A percentile compares a stretch with the other conserved stretches of the same genome.
These are phyloP conservation scores for Fusarium sterilihyphosum DNA, from an alignment of 2,329 filamentous ascomycete species.

Conservation along the genomic window DNA sequence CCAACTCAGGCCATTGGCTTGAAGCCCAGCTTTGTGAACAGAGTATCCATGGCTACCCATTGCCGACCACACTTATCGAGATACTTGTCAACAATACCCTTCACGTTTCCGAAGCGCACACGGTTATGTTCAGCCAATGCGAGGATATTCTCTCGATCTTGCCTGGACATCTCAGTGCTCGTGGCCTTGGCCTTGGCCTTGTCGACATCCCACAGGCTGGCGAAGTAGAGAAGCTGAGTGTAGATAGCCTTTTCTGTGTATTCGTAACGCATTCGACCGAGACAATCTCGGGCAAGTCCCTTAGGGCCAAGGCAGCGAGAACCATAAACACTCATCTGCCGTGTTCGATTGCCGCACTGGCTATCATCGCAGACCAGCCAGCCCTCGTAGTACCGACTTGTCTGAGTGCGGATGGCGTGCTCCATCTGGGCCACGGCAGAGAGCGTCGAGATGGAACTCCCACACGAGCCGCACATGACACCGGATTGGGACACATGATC, in stretches of 20 bases:
- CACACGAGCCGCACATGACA: slow-evolving; percentile 77
- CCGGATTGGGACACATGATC: slow-evolving; percentile 77
- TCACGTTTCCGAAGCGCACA: slow-evolving; percentile 78
- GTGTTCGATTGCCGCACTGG: slow-evolving; percentile 84
- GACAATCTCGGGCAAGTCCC: slow-evolving; percentile 84
- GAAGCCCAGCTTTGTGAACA: slow-evolving; percentile 78
- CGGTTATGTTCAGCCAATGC: slow-evolving; percentile 86
- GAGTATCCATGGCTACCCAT: slow-evolving; percentile 92
- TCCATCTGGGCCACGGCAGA: slow-evolving; percentile 89
- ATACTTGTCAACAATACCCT: slow-evolving; percentile 82
- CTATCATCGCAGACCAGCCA: slow-evolving; percentile 92
- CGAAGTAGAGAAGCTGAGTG: slow-evolving; percentile 92
- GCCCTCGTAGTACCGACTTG: slow-evolving; percentile 88
- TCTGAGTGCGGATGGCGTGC: slow-evolving; percentile 79
- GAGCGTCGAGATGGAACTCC: slow-evolving; percentile 71
- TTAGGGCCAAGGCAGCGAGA: slow-evolving; percentile 87
- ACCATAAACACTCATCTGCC: slow-evolving; percentile 94
- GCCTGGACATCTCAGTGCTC: slow-evolving; percentile 57
- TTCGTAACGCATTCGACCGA: slow-evolving; percentile 89
- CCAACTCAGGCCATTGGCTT: slow-evolving; percentile 43
- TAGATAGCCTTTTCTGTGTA: slow-evolving; percentile 90
- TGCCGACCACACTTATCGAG: slow-evolving; percentile 89
- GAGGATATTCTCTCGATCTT: slow-evolving; percentile 72
- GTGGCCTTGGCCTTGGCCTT: slow-evolving; percentile 70
- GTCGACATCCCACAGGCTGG: slow-evolving; percentile 88